Base-by-base conservation (phyloP, 257 asterid genomes). In the Paulownia fortunei region DNA sequence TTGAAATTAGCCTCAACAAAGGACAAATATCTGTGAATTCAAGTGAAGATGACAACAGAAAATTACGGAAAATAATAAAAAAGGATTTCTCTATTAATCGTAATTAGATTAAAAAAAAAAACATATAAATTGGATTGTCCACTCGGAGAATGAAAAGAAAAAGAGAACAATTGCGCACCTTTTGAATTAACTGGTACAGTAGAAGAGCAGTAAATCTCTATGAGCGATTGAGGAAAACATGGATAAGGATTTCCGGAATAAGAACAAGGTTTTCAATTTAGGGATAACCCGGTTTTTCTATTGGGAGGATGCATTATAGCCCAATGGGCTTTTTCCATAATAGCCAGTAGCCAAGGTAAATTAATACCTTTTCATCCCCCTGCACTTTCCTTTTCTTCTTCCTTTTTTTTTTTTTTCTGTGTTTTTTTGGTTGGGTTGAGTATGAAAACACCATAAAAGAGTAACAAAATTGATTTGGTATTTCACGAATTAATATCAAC, bases 211-310 rank as follows among this genome's bases (percentile, higher is more conserved):
- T 30, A 55, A 41, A 46, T 62, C 47, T 62, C 16, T 16, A 61
- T 18, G 37, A 70, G 72, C 58, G 66, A 34, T 72, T 39, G 67
- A 55, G 69, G 30, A 56, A 74, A 67, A 76, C 68, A 36, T 19
- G 82, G 67, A 81, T 81, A 76, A 12, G 67, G 41, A 51, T 74
- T 59, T 39, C 59, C 74, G 19, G 42, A 61, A 65, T 26, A 49
- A 41, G 78, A 65, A 73, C 41, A 65, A 18, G 49, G 30, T 6
- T 24, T 21, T 52, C 59, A 34, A 36, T 30, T 64, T 44, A 66
- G 32, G 58, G 66, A 66, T 67, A 80, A 34, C 58, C 79, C 81
- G 61, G 19, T 59, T 8, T 69, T 56, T 10, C 4, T 16, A 46
- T 46, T 36, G 6, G 56, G 21, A 34, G 71, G 66, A 19, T 18